phyloP scores from a whole-genome alignment of 306 rosid genomes.

The Lathyrus sativus region DNA sequence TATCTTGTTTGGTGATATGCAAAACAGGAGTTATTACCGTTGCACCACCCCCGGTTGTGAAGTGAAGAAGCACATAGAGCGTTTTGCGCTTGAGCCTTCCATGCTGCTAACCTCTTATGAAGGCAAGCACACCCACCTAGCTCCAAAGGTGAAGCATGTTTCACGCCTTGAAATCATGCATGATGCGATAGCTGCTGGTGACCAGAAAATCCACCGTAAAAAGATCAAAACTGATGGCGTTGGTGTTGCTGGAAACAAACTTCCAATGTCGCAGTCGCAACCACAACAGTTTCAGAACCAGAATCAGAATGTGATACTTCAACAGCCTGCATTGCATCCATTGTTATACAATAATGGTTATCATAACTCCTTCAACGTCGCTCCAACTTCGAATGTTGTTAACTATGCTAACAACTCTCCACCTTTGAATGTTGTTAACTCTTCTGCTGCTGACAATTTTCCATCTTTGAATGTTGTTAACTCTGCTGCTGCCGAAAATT shows the following conservation, averaged over 20 bases:
- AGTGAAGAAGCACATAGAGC: conserved; percentile 92
- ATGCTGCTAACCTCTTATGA: conserved; percentile 85
- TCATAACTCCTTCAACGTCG: conserved; percentile 22
- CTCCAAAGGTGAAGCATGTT: conserved; percentile 60
- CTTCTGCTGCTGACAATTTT: too few species aligned
- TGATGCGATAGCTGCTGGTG: background rate
- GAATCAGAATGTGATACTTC: conserved; percentile 8
- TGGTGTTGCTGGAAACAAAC: background rate
- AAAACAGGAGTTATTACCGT: conserved; percentile 96
- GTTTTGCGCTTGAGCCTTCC: conserved; percentile 63
- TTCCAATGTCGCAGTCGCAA: conserved; percentile 34
- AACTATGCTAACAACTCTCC: too few species aligned
- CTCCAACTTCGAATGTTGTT: too few species aligned
- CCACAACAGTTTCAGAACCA: conserved; percentile 22
- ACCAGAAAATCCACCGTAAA: background rate
- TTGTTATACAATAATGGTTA: conserved; percentile 27
- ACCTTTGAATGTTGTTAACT: too few species aligned
- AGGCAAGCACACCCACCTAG: conserved; percentile 79
- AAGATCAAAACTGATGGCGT: background rate
- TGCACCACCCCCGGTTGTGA: conserved; percentile 77
- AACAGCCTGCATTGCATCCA: conserved; percentile 25
- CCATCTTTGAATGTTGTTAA: conserved; percentile 36
- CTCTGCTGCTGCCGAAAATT: conserved; percentile 16
- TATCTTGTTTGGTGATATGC: too few species aligned
- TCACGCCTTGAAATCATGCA: conserved; percentile 38